A percentile compares a stretch with the other conserved stretches of the same genome.
phyloP scores from a whole-genome alignment of 768 basidiomycete genomes.

The Chalciporus chontae region DNA sequence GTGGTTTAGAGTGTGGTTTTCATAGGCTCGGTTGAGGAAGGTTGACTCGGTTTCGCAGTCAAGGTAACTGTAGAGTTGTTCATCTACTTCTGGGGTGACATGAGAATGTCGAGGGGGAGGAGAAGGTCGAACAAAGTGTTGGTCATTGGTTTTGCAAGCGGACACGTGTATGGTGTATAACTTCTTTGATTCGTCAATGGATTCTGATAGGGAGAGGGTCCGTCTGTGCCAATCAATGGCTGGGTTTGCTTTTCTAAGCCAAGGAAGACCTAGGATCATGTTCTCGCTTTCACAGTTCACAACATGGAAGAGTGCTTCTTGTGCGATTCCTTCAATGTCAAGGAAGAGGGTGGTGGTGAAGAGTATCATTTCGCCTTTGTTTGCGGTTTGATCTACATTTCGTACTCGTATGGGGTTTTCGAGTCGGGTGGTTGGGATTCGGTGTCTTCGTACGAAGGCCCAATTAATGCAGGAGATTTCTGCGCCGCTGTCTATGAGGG shows the following conservation, averaged over 20 bases:
- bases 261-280: neutral
- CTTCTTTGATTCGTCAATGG: too few species aligned
- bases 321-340: too few species aligned
- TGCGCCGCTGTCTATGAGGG: neutral
- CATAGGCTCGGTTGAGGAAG: too few species aligned
- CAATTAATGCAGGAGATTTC: neutral
- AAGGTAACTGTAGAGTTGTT: neutral
- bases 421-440: neutral
- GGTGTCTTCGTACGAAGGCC: neutral
- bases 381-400: neutral
- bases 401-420: neutral
- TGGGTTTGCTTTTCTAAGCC: neutral
- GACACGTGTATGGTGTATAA: too few species aligned
- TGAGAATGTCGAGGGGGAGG: too few species aligned
- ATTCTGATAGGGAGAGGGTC: neutral
- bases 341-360: neutral
- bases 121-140: too few species aligned
- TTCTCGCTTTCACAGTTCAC: neutral
- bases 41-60: too few species aligned
- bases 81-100: slow-evolving; percentile 5
- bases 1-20: too few species aligned
- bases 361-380: neutral
- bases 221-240: neutral
- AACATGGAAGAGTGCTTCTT: neutral
- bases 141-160: too few species aligned